phyloP scores from a whole-genome alignment of 2,329 filamentous ascomycete species.

The Nakataea oryzae region DNA sequence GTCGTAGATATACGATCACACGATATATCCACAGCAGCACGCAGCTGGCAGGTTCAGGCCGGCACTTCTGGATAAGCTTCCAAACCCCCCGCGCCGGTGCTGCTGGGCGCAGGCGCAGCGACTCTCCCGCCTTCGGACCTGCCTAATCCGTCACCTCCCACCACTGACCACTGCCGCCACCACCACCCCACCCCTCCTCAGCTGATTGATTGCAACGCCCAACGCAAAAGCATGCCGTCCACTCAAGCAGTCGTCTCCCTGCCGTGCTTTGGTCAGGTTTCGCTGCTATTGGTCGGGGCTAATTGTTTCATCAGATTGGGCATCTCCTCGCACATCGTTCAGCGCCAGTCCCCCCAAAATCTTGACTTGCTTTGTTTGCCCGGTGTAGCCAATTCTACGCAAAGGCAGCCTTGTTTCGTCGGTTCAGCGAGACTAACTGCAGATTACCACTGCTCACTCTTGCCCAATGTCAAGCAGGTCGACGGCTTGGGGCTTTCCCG shows the following conservation, averaged over 20 bases:
- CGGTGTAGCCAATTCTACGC: background rate
- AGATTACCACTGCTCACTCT: background rate
- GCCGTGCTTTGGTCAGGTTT: too few relatives aligned
- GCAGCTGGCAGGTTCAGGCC: background rate
- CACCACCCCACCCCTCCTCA: too few relatives aligned
- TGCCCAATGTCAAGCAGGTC: conserved; percentile 22
- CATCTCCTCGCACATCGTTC: background rate
- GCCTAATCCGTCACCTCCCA: background rate
- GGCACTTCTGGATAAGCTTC: background rate
- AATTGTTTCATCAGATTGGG: background rate
- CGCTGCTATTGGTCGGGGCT: too few relatives aligned
- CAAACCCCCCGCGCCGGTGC: too few relatives aligned
- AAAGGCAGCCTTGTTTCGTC: background rate
- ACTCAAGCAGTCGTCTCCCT: too few relatives aligned
- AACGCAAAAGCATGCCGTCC: too few relatives aligned
- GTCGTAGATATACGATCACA: too few relatives aligned
- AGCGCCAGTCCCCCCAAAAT: background rate
- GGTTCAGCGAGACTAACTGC: background rate
- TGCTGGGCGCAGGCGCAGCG: too few relatives aligned
- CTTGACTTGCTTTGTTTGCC: background rate
- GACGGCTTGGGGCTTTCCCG: conserved; percentile 31
- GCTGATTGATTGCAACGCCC: too few relatives aligned
- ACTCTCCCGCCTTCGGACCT: background rate
- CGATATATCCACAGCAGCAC: too few relatives aligned
- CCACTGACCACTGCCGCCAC: too few relatives aligned